Evolutionary conservation across 305 asterid genomes (phyloP).

Genomic region (Fraxinus latifolia): DNA sequence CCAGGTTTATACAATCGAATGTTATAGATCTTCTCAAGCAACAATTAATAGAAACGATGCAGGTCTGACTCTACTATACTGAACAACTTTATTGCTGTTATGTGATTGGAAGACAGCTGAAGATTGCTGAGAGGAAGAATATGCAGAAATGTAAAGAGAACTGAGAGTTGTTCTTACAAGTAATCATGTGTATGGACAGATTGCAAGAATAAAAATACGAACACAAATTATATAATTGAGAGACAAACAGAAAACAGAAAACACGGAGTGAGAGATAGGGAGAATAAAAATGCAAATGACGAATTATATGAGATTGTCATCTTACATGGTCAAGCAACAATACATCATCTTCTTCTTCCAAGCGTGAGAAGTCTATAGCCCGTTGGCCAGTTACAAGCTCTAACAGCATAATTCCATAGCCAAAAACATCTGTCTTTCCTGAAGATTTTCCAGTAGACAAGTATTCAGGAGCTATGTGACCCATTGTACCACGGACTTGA

Average conservation of each 20-base stretch:
- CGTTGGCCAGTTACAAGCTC: conserved; percentile 91
- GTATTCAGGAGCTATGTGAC: conserved; percentile 90
- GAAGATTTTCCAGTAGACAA: conserved; percentile 87
- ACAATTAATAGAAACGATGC: background rate
- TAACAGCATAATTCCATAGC: conserved; percentile 81
- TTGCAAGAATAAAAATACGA: background rate
- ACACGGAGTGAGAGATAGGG: background rate
- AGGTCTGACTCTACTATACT: background rate
- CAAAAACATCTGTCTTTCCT: conserved; percentile 76
- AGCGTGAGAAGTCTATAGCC: conserved; percentile 86
- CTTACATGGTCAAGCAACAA: conserved; percentile 85
- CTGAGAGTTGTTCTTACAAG: background rate
- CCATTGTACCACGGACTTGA: conserved; percentile 95
- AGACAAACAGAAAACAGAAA: background rate
- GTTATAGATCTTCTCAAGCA: background rate
- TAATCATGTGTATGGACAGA: background rate
- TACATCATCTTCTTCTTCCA: conserved; percentile 93
- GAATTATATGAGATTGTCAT: background rate
- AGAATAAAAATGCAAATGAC: background rate
- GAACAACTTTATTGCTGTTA: background rate
- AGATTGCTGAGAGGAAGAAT: background rate
- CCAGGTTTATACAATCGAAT: background rate
- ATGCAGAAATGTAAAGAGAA: background rate
- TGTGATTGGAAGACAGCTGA: background rate
- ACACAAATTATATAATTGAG: background rate